Conservation (phyloP, 2,329 filamentous ascomycete genomes). For the Aspergillus ochraceus region DNA sequence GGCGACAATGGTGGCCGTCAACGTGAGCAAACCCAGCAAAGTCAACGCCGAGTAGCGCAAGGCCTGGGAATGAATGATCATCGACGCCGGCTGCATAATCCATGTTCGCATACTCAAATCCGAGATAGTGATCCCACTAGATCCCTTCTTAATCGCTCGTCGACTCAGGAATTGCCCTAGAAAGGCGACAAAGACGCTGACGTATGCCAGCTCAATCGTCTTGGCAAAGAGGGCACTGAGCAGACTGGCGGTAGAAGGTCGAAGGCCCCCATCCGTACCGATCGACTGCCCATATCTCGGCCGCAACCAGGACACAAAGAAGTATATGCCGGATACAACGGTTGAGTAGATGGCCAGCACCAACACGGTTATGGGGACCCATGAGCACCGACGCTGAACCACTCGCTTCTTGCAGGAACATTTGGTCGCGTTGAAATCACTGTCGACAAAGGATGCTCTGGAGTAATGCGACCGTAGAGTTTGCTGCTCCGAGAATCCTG, state of each 20-base stretch:
- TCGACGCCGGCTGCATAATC: slow-evolving; percentile 70
- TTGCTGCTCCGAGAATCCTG: not conserved
- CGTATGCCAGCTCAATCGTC: slow-evolving; percentile 74
- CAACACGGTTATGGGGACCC: slow-evolving; percentile 36
- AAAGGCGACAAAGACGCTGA: slow-evolving; percentile 73
- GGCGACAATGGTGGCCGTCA: slow-evolving; percentile 64
- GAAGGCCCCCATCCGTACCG: slow-evolving; percentile 47
- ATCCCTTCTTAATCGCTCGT: slow-evolving; percentile 61
- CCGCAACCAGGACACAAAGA: slow-evolving; percentile 60
- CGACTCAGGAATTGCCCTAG: slow-evolving; percentile 74
- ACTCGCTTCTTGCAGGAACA: not conserved
- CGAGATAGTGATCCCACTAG: slow-evolving; percentile 68
- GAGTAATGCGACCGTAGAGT: not conserved
- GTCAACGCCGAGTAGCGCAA: slow-evolving; percentile 65
- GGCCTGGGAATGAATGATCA: slow-evolving; percentile 68
- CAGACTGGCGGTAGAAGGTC: slow-evolving; percentile 64
- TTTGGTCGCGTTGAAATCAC: not conserved
- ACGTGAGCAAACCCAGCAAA: slow-evolving; percentile 62
- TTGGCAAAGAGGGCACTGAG: slow-evolving; percentile 72
- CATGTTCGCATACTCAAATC: slow-evolving; percentile 79
- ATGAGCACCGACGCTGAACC: slow-evolving; percentile 34
- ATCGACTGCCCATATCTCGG: slow-evolving; percentile 64
- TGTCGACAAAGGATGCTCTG: not conserved
- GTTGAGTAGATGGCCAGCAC: slow-evolving; percentile 41
- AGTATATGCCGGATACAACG: slow-evolving; percentile 52